Evolutionary conservation across 495 filamentous ascomycete species (phyloP).

Genomic region (Podospora pseudoanserina): DNA sequence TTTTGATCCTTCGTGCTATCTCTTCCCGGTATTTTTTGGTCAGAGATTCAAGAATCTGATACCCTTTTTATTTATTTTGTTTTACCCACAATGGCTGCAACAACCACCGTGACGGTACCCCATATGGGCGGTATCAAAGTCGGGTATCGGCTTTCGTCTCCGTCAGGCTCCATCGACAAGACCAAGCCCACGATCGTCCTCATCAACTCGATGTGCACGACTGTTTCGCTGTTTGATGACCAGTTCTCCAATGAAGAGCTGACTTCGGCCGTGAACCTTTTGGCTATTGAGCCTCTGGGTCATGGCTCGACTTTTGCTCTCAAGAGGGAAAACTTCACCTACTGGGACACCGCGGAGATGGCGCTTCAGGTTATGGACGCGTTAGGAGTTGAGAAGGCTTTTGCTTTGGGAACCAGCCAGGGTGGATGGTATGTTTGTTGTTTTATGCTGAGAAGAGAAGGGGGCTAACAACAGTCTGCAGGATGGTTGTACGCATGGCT

Average conservation of each 20-base stretch:
- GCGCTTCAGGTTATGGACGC: constrained; percentile 46
- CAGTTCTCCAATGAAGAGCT: constrained; percentile 48
- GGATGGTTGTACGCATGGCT: constrained; percentile 57
- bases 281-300: constrained; percentile 56
- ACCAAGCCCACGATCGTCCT: constrained; percentile 57
- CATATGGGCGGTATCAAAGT: constrained; percentile 55
- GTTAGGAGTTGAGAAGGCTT: constrained; percentile 54
- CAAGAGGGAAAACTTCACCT: constrained; percentile 46
- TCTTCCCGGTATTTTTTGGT: background rate
- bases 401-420: constrained; percentile 58
- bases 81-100: constrained; percentile 24
- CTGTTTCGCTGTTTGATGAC: constrained; percentile 47
- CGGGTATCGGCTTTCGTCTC: constrained; percentile 48
- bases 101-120: constrained; percentile 44
- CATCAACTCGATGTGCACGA: constrained; percentile 58
- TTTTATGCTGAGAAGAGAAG: background rate
- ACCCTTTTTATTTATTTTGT: background rate
- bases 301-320: constrained; percentile 47
- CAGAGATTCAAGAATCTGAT: background rate
- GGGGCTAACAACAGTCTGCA: background rate
- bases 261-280: constrained; percentile 46
- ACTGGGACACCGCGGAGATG: constrained; percentile 54
- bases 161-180: constrained; percentile 35
- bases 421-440: constrained; percentile 48
- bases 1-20: background rate